A percentile compares a stretch with the other conserved stretches of the same genome.
Conservation (phyloP, 108 stramenopile species). For the Cyclotella atomus region DNA sequence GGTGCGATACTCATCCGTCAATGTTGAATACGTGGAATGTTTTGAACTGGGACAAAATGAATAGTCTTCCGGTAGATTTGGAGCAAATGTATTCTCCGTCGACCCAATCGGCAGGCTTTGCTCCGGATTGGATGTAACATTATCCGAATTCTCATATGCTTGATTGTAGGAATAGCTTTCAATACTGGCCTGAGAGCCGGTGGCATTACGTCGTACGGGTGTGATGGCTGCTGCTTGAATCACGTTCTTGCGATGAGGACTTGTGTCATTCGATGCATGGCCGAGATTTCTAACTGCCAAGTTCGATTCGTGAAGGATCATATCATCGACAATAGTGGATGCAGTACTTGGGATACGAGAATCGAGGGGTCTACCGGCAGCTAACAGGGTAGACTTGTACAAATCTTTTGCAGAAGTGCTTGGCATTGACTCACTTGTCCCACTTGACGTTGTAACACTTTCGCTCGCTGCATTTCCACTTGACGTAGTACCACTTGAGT, state of each 20-base stretch:
- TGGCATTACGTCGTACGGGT: background rate
- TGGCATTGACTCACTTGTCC: background rate
- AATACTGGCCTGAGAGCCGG: background rate
- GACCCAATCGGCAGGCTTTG: background rate
- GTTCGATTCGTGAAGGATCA: background rate
- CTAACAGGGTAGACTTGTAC: background rate
- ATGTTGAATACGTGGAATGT: constrained; percentile 4
- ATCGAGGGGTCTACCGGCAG: background rate
- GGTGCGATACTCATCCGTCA: constrained; percentile 10
- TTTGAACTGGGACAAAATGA: constrained; percentile 13
- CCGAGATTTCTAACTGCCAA: constrained; percentile 1
- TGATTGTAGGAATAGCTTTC: constrained; percentile 7
- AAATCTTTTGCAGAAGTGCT: background rate
- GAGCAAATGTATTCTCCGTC: background rate
- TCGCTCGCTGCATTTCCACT: background rate
- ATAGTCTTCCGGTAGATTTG: constrained; percentile 3
- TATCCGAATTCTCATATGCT: constrained; percentile 2
- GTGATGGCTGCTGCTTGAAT: background rate
- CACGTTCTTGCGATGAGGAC: background rate
- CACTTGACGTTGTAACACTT: background rate
- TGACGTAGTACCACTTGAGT: background rate
- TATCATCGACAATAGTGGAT: constrained; percentile 1
- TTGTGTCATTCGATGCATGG: background rate
- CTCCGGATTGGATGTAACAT: constrained; percentile 1
- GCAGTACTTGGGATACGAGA: background rate